Conservation (phyloP, 1,139 yeast genomes). For the Scheffersomyces parashehatae region DNA sequence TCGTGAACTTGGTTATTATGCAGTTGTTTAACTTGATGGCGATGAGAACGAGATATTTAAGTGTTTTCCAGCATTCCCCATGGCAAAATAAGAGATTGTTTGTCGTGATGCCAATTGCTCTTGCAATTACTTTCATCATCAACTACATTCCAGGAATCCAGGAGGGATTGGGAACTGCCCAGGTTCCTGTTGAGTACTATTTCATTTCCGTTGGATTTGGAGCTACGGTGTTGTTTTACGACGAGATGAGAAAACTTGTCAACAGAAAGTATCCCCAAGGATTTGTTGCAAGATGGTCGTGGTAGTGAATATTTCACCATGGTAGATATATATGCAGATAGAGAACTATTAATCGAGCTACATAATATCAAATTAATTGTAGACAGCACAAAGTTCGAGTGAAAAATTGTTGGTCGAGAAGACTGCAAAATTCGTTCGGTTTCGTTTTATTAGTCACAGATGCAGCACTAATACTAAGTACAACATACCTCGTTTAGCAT, state of each 20-base stretch:
- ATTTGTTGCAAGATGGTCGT: slow-evolving; percentile 41
- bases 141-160: slow-evolving; percentile 49
- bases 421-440: too few species aligned
- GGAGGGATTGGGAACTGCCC: slow-evolving; percentile 33
- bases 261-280: slow-evolving; percentile 40
- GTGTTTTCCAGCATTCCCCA: slow-evolving; percentile 45
- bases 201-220: slow-evolving; percentile 53
- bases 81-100: slow-evolving; percentile 30
- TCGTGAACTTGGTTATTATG: slow-evolving; percentile 50
- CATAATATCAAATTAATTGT: too few species aligned
- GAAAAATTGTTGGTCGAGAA: too few species aligned
- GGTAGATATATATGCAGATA: too few species aligned
- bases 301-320: slow-evolving; percentile 22
- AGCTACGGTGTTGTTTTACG: slow-evolving; percentile 33
- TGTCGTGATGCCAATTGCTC: slow-evolving; percentile 37
- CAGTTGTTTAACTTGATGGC: slow-evolving; percentile 51
- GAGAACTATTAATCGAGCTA: too few species aligned
- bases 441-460: too few species aligned
- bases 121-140: slow-evolving; percentile 46
- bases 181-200: slow-evolving; percentile 50
- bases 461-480: too few species aligned
- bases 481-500: too few species aligned
- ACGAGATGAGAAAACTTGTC: slow-evolving; percentile 43
- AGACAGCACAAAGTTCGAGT: too few species aligned
- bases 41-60: slow-evolving; percentile 45